Evolutionary conservation across 2,329 filamentous ascomycete genomes (phyloP), one percentile per base, ranked within the genome.

Genomic region (Arachnomyces sp.): DNA sequence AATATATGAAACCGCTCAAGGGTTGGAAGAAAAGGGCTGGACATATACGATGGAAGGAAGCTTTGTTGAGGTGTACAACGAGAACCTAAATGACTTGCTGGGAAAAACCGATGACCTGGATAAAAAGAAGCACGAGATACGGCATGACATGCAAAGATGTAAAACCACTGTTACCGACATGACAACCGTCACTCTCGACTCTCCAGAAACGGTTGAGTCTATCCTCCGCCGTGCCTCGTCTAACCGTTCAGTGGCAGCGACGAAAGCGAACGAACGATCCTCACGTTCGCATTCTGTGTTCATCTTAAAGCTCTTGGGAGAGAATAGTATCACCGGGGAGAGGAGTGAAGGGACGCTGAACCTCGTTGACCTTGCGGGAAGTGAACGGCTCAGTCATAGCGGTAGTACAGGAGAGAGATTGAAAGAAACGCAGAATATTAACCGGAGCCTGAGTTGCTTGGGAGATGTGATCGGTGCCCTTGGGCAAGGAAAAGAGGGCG

Each of bases 61-160:
- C 41, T 98, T 98, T 56, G 80, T 96, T 11, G 92, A 98, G 59
- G 92, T 98, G 4, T 98, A 98, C 75, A 96, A 98, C 48, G 92
- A 98, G 60, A 92, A 93, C 46, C 74, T 98, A 47, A 88, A 95
- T 58, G 92, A 98, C 60, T 67, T 98, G 11, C 75, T 98, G 3
- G 81, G 82, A 9, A 77, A 74, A 40, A 77, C 82, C 0, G 80
- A 83, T 40, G 74, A 82, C 14, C 73, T 87, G 37, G 78, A 82
- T 47, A 86, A 83, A 66, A 86, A 84, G 65, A 94, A 86, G 65
- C 82, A 90, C 36, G 86, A 94, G 53, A 90, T 95, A 43, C 79
- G 85, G 2, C 92, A 96, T 51, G 90, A 96, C 54, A 78, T 87
- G 31, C 67, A 73, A 28, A 85, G 82, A 51, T 86, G 86, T 65